These are phyloP conservation scores for Cutaneotrichosporon arboriforme DNA, from an alignment of 1,284 basidiomycete genomes.

Conservation along the genomic window DNA sequence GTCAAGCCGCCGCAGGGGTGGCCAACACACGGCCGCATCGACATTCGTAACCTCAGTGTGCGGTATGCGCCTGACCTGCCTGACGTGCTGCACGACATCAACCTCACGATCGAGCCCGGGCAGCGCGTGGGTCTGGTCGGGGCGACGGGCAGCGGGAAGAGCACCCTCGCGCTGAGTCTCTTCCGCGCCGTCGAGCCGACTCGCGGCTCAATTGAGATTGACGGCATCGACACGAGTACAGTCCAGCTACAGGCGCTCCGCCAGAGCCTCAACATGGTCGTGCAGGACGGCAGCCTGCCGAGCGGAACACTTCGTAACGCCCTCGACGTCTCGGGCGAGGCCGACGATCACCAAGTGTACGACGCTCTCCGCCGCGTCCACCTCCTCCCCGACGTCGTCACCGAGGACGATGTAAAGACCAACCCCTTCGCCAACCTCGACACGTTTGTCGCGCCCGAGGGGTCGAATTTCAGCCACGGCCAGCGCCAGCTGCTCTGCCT, in stretches of 20 bases:
- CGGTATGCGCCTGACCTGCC: constrained; percentile 67
- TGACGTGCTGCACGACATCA: constrained; percentile 63
- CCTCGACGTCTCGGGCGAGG: constrained; percentile 50
- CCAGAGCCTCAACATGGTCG: constrained; percentile 57
- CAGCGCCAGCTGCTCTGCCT: constrained; percentile 72
- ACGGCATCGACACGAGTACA: constrained; percentile 59
- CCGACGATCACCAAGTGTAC: constrained; percentile 54
- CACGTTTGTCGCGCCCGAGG: constrained; percentile 46
- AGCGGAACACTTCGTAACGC: constrained; percentile 62
- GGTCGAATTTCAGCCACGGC: constrained; percentile 67
- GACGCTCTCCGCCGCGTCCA: constrained; percentile 58
- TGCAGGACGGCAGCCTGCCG: constrained; percentile 41
- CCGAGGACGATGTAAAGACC: constrained; percentile 51
- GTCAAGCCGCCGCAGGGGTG: constrained; percentile 54
- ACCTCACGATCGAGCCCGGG: constrained; percentile 60
- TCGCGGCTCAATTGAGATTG: constrained; percentile 63
- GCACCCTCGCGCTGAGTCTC: constrained; percentile 62
- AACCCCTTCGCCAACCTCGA: constrained; percentile 55
- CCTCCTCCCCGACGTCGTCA: constrained; percentile 45
- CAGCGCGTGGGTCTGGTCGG: constrained; percentile 76
- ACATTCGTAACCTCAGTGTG: constrained; percentile 60
- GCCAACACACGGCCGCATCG: constrained; percentile 61
- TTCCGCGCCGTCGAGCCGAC: constrained; percentile 66
- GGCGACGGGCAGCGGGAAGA: constrained; percentile 62
- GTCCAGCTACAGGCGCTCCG: constrained; percentile 59